Evolutionary conservation across 257 asterid genomes (phyloP).

Genomic region (Fraxinus quadrangulata): DNA sequence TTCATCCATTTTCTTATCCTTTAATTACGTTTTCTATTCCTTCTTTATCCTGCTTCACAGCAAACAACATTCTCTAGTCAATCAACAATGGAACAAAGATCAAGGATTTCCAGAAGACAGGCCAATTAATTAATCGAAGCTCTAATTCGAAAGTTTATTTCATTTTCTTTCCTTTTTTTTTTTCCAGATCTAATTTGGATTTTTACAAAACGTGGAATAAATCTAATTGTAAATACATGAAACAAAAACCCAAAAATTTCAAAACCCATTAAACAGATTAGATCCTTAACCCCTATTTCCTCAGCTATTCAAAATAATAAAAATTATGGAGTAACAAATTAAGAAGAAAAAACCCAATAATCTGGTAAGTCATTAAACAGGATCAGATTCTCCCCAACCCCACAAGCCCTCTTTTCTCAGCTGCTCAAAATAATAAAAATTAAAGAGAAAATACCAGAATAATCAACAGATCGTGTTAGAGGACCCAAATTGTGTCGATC

Average conservation of each 20-base stretch:
- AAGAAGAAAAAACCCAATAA: background rate
- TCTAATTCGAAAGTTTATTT: background rate
- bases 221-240: background rate
- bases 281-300: background rate
- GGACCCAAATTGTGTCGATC: background rate
- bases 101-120: too few relatives aligned
- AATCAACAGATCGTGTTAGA: background rate
- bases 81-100: slow-evolving; percentile 8
- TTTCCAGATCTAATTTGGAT: background rate
- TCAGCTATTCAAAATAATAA: background rate
- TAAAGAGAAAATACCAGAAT: background rate
- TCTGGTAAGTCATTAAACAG: background rate
- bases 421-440: background rate
- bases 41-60: slow-evolving; percentile 20
- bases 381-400: background rate
- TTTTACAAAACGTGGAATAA: background rate
- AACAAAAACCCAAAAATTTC: background rate
- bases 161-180: background rate
- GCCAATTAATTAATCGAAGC: background rate
- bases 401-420: background rate
- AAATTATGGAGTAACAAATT: background rate
- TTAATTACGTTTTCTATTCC: background rate
- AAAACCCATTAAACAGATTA: background rate
- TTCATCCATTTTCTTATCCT: slow-evolving; percentile 54
- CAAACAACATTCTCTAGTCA: slow-evolving; percentile 9